Evolutionary conservation across 257 asterid species (phyloP), one percentile per base, ranked within the genome.

Genomic region (Penstemon newberryi): DNA sequence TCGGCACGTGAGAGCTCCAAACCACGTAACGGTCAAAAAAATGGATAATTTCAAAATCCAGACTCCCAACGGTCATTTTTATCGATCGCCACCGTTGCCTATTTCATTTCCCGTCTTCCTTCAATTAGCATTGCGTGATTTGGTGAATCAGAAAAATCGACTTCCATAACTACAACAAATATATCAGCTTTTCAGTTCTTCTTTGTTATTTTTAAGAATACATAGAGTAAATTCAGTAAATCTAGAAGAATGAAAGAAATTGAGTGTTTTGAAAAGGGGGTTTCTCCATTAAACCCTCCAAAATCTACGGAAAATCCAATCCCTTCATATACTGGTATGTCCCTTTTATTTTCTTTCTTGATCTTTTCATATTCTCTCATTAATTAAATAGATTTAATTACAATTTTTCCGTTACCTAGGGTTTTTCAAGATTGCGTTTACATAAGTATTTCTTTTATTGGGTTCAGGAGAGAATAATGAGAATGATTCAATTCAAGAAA

Each of bases 381-480:
- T 47, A 72, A 18, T 64, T 56, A 51, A 40, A 7, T 51, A 8
- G 65, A 42, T 37, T 15, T 13, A 60, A 51, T 11, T 65, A 15
- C 43, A 8, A 38, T 41, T 9, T 55, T 64, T 58, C 3, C 49
- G 10, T 47, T 4, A 33, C 5, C 60, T 56, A 11, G 78, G 64
- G 52, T 73, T 42, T 41, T 71, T 45, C 45, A 12, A 15, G 50
- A 47, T 67, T 72, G 15, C 40, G 6, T 12, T 47, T 15, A 15
- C 18, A 15, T 15, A 15, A 15, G 18, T 7, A 69, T 62, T 47
- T 46, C 67, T 56, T 73, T 67, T 63, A 55, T 63, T 67, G 51
- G 79, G 75, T 70, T 78, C 79, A 71, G 79, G 76, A 41, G 96
- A 83, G 76, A 79, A 78, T 58, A 60, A 89, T 69, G 96, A 87